phyloP scores from a whole-genome alignment of 331 rosid species.

The Quercus lobata region DNA sequence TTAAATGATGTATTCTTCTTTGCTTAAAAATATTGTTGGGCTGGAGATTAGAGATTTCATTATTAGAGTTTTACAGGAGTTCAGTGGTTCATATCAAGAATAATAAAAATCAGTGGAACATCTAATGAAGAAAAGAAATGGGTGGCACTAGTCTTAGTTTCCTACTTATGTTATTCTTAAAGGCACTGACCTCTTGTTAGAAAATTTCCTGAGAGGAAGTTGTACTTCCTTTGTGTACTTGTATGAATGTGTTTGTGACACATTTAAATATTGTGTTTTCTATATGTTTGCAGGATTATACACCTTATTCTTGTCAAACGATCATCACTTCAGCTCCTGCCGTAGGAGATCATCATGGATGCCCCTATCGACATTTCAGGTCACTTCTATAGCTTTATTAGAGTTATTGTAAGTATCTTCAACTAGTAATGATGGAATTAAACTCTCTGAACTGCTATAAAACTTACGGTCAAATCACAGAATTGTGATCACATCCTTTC shows the following conservation, averaged over 20 bases:
- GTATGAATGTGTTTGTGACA: conserved; percentile 15
- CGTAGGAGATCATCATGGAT: conserved; percentile 96
- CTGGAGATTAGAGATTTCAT: background rate
- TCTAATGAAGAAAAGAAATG: background rate
- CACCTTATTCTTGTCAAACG: conserved; percentile 84
- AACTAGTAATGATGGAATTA: background rate
- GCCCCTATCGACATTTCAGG: conserved; percentile 99
- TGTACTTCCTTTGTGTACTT: conserved; percentile 4
- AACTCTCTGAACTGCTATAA: background rate
- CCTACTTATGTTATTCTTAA: conserved; percentile 1
- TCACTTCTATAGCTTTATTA: conserved; percentile 19
- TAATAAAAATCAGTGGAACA: background rate
- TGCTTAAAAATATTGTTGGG: background rate
- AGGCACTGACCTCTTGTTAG: background rate
- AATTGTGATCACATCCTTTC: background rate
- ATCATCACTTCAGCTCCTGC: conserved; percentile 80
- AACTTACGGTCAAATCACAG: background rate
- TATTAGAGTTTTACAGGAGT: background rate
- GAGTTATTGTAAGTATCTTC: conserved; percentile 3
- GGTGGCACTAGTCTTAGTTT: conserved; percentile 1
- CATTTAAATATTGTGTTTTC: conserved; percentile 19
- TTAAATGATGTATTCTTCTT: background rate
- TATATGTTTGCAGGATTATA: conserved; percentile 66
- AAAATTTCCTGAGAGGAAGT: background rate
- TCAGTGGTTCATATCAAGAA: background rate